Evolutionary conservation across 768 basidiomycete species (phyloP), one percentile per base, ranked within the genome.

Genomic region (Lactifluus hygrophoroides): DNA sequence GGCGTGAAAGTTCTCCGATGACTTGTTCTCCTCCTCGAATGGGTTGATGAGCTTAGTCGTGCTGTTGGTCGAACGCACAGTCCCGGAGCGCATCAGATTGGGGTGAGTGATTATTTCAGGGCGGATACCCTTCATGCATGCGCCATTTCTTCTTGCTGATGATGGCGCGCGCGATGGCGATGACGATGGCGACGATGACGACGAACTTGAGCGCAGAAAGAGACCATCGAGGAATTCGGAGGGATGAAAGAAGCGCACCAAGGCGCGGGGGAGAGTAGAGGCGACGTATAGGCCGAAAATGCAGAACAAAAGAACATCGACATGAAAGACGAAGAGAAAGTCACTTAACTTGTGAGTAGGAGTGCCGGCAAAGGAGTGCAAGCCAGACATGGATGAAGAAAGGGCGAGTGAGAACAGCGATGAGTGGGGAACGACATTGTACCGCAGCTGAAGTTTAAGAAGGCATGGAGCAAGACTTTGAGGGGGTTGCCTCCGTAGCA

Each of bases 231-330:
- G 40, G 37, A 57, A 3, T 3, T 62, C 59, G 19, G 62, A 57
- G 45, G 60, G 63, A 19, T 58, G 63, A 32, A 51, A 62, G 5
- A 62, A 27, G 8, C 38, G 44, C 6, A 57, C 60, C 17, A 64
- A 57, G 5, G 61, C 61, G 5, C 63, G 63, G 1, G 63, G 63
- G 46, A 64, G 53, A 8, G 63, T 64, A 25, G 58, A 35, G 45
- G 28, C 45, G 25, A 52, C 60, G 13, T 62, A 64, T 30, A 58
- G 32, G 3, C 45, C 57, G 19, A 62, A 62, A 11, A 64, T 53
- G 47, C 43, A 7, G 19, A 62, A 37, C 28, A 64, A 45, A 3
- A 56, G 25, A 9, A 62, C 5, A 30, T 63, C 52, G n/a, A 64
- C 49, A 14, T 56, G 63, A 51, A 62, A 56, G 40, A 61, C 46